Evolutionary conservation across 2,329 filamentous ascomycete species (phyloP).

Genomic region (Graphilbum ipis-grandicollis): DNA sequence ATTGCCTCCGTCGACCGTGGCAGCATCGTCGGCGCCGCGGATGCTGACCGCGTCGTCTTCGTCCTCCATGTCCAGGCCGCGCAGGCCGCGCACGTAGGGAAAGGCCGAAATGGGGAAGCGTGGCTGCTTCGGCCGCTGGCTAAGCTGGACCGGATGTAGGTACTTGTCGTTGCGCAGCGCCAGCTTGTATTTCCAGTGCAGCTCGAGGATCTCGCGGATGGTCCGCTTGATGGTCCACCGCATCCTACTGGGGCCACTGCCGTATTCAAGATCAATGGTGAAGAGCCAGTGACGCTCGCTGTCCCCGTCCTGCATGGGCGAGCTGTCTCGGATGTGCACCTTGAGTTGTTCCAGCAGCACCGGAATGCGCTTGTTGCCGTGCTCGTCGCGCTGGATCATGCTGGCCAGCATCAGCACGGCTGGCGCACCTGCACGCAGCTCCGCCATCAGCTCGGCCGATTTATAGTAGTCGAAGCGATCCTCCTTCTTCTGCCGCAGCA

Average conservation of each 20-base stretch:
- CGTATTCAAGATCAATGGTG: constrained; percentile 86
- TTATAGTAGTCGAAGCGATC: constrained; percentile 88
- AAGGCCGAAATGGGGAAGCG: constrained; percentile 81
- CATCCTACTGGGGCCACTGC: constrained; percentile 89
- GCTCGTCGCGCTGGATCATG: constrained; percentile 95
- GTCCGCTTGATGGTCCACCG: constrained; percentile 85
- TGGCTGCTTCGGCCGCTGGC: constrained; percentile 62
- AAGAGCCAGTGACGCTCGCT: constrained; percentile 66
- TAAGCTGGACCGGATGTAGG: constrained; percentile 48
- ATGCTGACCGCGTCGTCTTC: constrained; percentile 40
- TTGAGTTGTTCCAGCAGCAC: constrained; percentile 92
- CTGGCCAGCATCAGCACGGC: constrained; percentile 89
- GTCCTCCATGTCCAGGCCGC: constrained; percentile 61
- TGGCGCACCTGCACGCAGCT: constrained; percentile 79
- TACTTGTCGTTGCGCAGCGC: constrained; percentile 72
- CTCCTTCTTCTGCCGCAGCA: constrained; percentile 64
- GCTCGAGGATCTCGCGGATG: constrained; percentile 74
- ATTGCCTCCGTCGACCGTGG: constrained; percentile 9
- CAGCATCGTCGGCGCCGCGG: constrained; percentile 17
- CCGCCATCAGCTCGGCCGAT: constrained; percentile 89
- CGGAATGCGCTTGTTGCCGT: constrained; percentile 86
- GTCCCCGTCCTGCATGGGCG: constrained; percentile 44
- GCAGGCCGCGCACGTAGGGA: constrained; percentile 69
- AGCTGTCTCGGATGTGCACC: constrained; percentile 67
- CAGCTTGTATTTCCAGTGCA: constrained; percentile 87